phyloP scores from a whole-genome alignment of 225 moss, liverwort and hornwort genomes.

The Antitrichia curtipendula region DNA sequence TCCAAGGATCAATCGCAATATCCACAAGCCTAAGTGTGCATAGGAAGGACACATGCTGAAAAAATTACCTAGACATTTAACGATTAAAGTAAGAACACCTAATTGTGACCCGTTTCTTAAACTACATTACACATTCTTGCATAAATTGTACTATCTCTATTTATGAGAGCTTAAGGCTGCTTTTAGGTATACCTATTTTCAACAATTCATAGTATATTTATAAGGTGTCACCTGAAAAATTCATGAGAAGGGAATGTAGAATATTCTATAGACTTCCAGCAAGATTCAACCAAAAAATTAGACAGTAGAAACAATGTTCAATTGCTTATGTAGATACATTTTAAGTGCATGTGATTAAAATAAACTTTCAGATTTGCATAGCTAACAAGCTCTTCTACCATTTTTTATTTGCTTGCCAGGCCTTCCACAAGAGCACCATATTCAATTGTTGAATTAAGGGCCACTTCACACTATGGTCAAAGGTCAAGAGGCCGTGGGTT shows the following conservation, averaged over 20 bases:
- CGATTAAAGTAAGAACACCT: too few relatives aligned
- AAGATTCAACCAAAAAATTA: background rate
- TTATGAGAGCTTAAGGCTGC: fast-evolving
- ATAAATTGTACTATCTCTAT: background rate
- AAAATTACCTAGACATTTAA: background rate
- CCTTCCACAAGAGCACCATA: background rate
- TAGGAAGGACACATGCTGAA: background rate
- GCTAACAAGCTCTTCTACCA: background rate
- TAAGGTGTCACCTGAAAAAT: background rate
- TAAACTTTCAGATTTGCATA: background rate
- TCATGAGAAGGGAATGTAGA: fast-evolving
- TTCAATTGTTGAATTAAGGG: background rate
- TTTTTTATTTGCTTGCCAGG: background rate
- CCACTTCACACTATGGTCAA: too few relatives aligned
- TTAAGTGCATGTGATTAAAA: background rate
- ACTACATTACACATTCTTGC: background rate
- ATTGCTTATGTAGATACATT: background rate
- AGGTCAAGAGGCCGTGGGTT: too few relatives aligned
- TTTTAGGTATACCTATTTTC: fast-evolving
- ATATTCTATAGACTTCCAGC: background rate
- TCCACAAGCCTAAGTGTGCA: fast-evolving
- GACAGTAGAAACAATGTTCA: background rate
- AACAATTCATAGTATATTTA: background rate
- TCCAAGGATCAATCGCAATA: background rate
- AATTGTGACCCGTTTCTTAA: background rate